Base-by-base conservation (phyloP, 495 filamentous ascomycete genomes). In the Penicillium soppii region DNA sequence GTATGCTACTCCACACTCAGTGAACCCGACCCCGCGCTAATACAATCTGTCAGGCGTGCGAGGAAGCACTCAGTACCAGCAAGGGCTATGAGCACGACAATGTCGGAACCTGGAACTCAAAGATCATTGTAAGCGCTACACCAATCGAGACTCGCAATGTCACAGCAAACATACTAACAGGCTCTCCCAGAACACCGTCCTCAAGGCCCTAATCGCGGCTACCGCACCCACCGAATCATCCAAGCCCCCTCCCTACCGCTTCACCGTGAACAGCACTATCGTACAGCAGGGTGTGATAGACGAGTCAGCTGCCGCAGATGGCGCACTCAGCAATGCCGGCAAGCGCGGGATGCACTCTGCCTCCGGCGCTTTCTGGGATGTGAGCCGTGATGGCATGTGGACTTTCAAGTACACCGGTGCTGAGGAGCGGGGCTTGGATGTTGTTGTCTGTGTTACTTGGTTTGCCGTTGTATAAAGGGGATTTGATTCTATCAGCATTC, bases 301-400 rank as follows among this genome's bases (percentile, higher is more conserved):
- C 56, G 73, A 70, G 60, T 61, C 72, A 19, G 59, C 66, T 50
- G 72, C 70, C 4, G 66, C 65, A 1, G 65, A 67, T 32, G 67
- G 70, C 43, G 54, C 60, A 10, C 64, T 62, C 53, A 63, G 56
- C 63, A 75, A 87, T 65, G 83, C 82, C 21, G 92, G 91, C 36
- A 83, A 91, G 52, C 82, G 92, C 43, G 94, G 94, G 35, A 96
- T 98, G 94, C 94, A 98, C 77, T 89, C 84, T 53, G 94, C 94
- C 13, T 89, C 87, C 1, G 94, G 90, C 33, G 95, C 91, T 2
- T 98, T 88, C 77, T 98, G 94, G 94, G 92, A 97, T 66, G 90
- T 94, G 61, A 92, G 95, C 77, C 90, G 84, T 50, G 94, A 98
- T 62, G 94, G 94, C 44, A 96, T 95, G 88, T 98, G 90, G 90